Evolutionary conservation across 163 green algal genomes (phyloP).

Genomic region (Scenedesmus sp.): DNA sequence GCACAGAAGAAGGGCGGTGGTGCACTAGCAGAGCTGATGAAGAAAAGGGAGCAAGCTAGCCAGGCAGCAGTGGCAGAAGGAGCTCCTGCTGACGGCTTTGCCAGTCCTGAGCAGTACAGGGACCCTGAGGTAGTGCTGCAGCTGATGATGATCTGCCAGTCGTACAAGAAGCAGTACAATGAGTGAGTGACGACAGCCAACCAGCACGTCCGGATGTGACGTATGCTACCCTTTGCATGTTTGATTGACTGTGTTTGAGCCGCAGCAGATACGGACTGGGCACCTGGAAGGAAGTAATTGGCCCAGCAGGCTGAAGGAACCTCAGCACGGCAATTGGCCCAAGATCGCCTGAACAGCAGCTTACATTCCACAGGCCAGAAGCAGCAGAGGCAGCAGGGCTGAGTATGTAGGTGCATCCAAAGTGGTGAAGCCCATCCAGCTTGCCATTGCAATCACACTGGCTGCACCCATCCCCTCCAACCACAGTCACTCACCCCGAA

Average conservation of each 20-base stretch:
- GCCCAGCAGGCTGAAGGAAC: no score
- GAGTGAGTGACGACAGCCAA: slow-evolving; percentile 37
- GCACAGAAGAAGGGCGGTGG: slow-evolving; percentile 54
- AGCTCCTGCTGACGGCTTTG: neutral
- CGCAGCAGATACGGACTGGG: no score
- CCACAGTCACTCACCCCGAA: neutral
- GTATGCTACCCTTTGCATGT: neutral
- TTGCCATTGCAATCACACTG: neutral
- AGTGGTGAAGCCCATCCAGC: no score
- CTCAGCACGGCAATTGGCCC: no score
- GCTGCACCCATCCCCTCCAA: neutral
- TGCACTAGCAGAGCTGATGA: slow-evolving; percentile 49
- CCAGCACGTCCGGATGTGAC: neutral
- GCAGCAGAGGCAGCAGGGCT: no score
- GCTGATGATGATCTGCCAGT: slow-evolving; percentile 45
- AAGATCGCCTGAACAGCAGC: no score
- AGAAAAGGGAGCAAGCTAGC: slow-evolving; percentile 43
- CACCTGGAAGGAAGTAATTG: no score
- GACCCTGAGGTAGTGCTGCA: slow-evolving; percentile 51
- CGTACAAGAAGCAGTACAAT: slow-evolving; percentile 53
- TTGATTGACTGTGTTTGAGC: no score
- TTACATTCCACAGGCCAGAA: no score
- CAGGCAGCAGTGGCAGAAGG: neutral
- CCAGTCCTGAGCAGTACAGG: slow-evolving; percentile 46
- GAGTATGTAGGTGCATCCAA: no score